A percentile compares a stretch with the other conserved stretches of the same genome.
phyloP scores from a whole-genome alignment of 257 asterid genomes.

The Nicotiana noctiflora region DNA sequence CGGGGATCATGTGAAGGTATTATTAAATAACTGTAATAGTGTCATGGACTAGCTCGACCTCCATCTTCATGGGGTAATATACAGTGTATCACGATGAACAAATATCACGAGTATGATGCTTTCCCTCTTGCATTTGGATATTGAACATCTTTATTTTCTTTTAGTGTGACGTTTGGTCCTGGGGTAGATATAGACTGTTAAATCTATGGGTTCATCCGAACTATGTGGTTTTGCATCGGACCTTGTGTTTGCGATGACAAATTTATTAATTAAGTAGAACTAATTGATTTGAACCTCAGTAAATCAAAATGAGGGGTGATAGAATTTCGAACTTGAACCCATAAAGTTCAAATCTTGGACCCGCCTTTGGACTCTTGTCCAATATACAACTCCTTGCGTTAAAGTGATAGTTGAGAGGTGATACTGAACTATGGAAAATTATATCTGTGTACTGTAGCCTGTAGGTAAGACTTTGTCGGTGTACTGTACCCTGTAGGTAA shows the following conservation, averaged over 20 bases:
- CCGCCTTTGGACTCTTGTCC: neutral
- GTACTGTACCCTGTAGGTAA: too few species aligned
- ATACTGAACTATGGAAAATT: neutral
- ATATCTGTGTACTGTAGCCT: too few species aligned
- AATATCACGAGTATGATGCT: neutral
- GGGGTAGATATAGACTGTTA: neutral
- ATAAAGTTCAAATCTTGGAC: too few species aligned
- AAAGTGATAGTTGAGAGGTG: neutral
- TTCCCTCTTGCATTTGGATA: neutral
- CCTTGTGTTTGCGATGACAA: too few species aligned
- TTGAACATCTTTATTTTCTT: neutral
- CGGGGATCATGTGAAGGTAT: neutral
- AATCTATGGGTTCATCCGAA: too few species aligned
- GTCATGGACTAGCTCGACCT: neutral
- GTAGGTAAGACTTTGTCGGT: too few species aligned
- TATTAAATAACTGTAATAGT: neutral
- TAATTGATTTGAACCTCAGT: too few species aligned
- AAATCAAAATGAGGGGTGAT: too few species aligned
- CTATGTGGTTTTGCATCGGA: too few species aligned
- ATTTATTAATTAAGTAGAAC: too few species aligned
- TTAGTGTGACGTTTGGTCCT: neutral
- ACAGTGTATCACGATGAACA: neutral
- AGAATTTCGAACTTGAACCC: too few species aligned
- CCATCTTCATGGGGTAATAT: neutral
- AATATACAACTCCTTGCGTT: neutral